Conservation (phyloP, 192 early-diverging fungal species). For the Piromyces sp. region DNA sequence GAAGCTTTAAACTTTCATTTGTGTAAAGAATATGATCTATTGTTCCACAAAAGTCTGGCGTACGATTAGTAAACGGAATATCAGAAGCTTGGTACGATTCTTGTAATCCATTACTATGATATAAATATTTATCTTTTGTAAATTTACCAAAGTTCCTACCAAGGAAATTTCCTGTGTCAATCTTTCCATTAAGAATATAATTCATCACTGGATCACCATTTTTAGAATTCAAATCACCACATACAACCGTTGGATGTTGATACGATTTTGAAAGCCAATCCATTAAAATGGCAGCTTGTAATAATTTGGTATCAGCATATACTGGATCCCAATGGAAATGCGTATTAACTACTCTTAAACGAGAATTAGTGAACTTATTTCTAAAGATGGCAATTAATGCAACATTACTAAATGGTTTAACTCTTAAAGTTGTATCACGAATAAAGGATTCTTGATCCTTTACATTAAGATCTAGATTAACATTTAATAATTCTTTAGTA, state of each 20-base stretch:
- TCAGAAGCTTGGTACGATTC: slow-evolving; percentile 1
- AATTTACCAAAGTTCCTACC: slow-evolving; percentile 16
- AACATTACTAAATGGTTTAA: neutral
- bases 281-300: slow-evolving; percentile 24
- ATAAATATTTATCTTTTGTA: neutral
- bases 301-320: slow-evolving; percentile 18
- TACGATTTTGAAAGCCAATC: slow-evolving; percentile 16
- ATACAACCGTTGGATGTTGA: slow-evolving; percentile 18
- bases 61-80: slow-evolving; percentile 22
- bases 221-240: slow-evolving; percentile 21
- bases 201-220: slow-evolving; percentile 21
- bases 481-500: neutral
- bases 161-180: slow-evolving; percentile 1
- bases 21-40: slow-evolving; percentile 34
- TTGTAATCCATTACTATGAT: neutral
- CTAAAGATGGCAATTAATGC: slow-evolving; percentile 1
- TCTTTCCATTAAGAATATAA: slow-evolving; percentile 18
- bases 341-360: slow-evolving; percentile 24
- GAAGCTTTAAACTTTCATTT: slow-evolving; percentile 12
- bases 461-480: neutral
- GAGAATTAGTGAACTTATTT: neutral
- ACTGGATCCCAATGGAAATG: slow-evolving; percentile 29
- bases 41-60: slow-evolving; percentile 17
- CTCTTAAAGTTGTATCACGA: neutral
- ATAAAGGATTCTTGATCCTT: neutral